Percentiles rank a stretch among this genome's conserved stretches.
These are phyloP conservation scores for Diaporthe velutina DNA, from an alignment of 2,329 filamentous ascomycete genomes.

Conservation along the genomic window DNA sequence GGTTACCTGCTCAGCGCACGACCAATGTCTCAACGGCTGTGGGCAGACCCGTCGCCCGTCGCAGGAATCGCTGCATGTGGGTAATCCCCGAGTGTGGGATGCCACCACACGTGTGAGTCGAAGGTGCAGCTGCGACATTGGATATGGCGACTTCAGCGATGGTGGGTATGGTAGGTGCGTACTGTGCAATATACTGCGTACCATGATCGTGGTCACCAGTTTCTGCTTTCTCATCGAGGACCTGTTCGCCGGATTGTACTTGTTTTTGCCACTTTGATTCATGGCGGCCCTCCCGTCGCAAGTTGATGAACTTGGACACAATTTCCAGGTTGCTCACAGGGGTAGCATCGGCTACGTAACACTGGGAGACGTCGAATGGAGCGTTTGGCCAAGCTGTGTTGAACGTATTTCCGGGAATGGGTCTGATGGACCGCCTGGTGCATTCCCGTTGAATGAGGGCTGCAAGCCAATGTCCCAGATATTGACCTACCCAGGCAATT, in stretches of 20 bases:
- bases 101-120: neutral
- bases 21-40: neutral
- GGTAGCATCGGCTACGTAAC: slow-evolving; percentile 4
- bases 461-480: too few species aligned
- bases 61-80: slow-evolving; percentile 4
- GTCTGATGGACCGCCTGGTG: neutral
- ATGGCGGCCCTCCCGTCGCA: neutral
- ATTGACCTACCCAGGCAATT: too few species aligned
- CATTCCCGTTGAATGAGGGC: neutral
- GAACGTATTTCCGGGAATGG: neutral
- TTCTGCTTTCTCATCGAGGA: neutral
- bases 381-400: neutral
- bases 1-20: neutral
- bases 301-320: neutral
- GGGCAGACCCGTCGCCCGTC: neutral
- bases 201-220: neutral
- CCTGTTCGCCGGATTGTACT: neutral
- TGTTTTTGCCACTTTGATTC: neutral
- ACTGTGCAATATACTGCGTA: neutral
- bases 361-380: neutral
- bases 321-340: too few species aligned
- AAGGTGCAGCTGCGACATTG: neutral
- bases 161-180: neutral
- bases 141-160: slow-evolving; percentile 4
- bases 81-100: neutral